These are phyloP conservation scores for Lophiotrema nucula DNA, from an alignment of 495 filamentous ascomycete species.

Conservation along the genomic window DNA sequence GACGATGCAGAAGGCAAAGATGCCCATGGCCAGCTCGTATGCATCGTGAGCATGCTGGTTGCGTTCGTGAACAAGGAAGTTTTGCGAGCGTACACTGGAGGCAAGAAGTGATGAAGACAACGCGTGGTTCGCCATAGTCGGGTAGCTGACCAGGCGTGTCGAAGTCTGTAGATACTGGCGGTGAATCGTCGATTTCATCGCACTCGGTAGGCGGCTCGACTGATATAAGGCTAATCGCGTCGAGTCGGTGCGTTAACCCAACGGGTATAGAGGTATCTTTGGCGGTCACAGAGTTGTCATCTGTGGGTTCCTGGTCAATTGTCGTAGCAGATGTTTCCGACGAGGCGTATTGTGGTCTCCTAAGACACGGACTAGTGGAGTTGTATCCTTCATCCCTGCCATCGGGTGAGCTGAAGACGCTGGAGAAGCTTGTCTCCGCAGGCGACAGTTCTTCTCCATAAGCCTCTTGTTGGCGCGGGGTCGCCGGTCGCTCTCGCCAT, in stretches of 20 bases:
- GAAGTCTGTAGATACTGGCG: neutral
- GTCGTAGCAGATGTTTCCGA: neutral
- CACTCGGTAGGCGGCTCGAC: neutral
- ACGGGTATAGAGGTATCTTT: neutral
- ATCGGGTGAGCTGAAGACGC: neutral
- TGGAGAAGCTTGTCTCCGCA: neutral
- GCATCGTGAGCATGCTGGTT: slow-evolving; percentile 32
- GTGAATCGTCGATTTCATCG: neutral
- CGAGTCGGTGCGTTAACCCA: neutral
- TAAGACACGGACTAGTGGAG: neutral
- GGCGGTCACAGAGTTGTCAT: neutral
- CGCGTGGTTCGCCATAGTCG: neutral
- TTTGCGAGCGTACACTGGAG: slow-evolving; percentile 27
- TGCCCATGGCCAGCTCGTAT: slow-evolving; percentile 7
- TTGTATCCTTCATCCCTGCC: too few relatives aligned
- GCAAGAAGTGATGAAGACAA: slow-evolving; percentile 25
- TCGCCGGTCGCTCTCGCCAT: too few relatives aligned
- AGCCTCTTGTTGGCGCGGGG: neutral
- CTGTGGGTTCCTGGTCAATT: neutral
- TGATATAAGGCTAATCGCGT: neutral
- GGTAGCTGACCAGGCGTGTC: neutral
- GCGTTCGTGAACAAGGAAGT: slow-evolving; percentile 24
- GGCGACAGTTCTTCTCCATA: neutral
- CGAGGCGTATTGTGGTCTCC: neutral
- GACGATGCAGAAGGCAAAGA: slow-evolving; percentile 28